Evolutionary conservation across 495 filamentous ascomycete genomes (phyloP).

Genomic region (Mycothermus thermophilus): DNA sequence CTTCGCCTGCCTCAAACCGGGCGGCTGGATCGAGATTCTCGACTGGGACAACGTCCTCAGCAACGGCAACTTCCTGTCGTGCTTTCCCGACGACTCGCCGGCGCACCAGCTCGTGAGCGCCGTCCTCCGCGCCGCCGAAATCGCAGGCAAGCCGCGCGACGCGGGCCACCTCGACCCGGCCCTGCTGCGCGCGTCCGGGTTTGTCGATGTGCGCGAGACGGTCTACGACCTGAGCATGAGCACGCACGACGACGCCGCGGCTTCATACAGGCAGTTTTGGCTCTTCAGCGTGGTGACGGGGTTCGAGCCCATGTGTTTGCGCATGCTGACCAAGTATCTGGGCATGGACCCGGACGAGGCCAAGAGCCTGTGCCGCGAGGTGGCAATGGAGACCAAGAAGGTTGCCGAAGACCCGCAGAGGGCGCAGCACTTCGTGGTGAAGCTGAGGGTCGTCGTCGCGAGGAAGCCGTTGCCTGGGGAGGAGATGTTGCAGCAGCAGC

Average conservation of each 20-base stretch:
- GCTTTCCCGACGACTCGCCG: slow-evolving; percentile 27
- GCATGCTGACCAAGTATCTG: slow-evolving; percentile 45
- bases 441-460: slow-evolving; percentile 41
- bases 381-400: slow-evolving; percentile 37
- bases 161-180: slow-evolving; percentile 40
- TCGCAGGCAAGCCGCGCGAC: slow-evolving; percentile 35
- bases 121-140: slow-evolving; percentile 26
- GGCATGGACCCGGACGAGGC: slow-evolving; percentile 44
- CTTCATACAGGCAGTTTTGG: slow-evolving; percentile 51
- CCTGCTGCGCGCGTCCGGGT: slow-evolving; percentile 42
- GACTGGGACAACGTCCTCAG: slow-evolving; percentile 38
- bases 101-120: slow-evolving; percentile 21
- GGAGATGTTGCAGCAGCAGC: slow-evolving; percentile 19
- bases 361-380: slow-evolving; percentile 39
- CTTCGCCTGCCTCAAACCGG: slow-evolving; percentile 44
- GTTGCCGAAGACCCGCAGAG: slow-evolving; percentile 29
- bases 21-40: slow-evolving; percentile 51
- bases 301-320: slow-evolving; percentile 46
- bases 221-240: slow-evolving; percentile 49
- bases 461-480: slow-evolving; percentile 35
- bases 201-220: slow-evolving; percentile 43
- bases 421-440: slow-evolving; percentile 28
- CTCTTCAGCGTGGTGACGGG: slow-evolving; percentile 50
- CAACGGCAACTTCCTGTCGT: slow-evolving; percentile 23
- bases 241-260: slow-evolving; percentile 33